Evolutionary conservation across 441 rosid species (phyloP).

Genomic region (Lepidium campestre): DNA sequence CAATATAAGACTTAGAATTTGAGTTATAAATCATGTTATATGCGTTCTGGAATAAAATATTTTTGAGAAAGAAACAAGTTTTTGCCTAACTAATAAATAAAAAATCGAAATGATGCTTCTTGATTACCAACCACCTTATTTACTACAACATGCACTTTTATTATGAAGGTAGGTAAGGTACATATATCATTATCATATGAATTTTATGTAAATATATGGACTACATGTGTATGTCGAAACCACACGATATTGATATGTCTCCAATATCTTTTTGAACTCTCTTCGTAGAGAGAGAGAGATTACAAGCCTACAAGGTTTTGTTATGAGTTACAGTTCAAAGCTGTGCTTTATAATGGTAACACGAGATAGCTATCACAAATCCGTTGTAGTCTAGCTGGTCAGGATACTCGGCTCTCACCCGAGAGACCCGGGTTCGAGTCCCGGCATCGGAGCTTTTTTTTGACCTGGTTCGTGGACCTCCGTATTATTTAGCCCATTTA

Average conservation of each 20-base stretch:
- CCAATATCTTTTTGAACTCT: background rate
- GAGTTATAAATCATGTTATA: too few relatives aligned
- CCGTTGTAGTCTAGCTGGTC: conserved; percentile 96
- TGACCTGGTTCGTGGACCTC: too few relatives aligned
- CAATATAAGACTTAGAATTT: too few relatives aligned
- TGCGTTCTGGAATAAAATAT: background rate
- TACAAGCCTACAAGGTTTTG: too few relatives aligned
- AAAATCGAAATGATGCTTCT: background rate
- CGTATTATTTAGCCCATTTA: too few relatives aligned
- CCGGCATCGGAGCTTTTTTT: conserved; percentile 94
- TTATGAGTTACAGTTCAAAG: too few relatives aligned
- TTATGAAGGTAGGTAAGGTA: background rate
- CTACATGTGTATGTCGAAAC: background rate
- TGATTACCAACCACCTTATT: background rate
- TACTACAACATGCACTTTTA: background rate
- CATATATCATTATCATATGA: background rate
- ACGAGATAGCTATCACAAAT: too few relatives aligned
- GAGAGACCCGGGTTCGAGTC: conserved; percentile 88
- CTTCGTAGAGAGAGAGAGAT: background rate
- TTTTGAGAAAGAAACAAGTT: background rate
- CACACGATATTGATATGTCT: conserved; percentile 10
- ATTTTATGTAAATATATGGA: background rate
- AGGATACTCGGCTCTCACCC: conserved; percentile 99
- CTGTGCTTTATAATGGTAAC: too few relatives aligned
- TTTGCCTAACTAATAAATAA: background rate